Evolutionary conservation across 2,329 filamentous ascomycete genomes (phyloP), one percentile per base, ranked within the genome.

Genomic region (Onygenales sp.): DNA sequence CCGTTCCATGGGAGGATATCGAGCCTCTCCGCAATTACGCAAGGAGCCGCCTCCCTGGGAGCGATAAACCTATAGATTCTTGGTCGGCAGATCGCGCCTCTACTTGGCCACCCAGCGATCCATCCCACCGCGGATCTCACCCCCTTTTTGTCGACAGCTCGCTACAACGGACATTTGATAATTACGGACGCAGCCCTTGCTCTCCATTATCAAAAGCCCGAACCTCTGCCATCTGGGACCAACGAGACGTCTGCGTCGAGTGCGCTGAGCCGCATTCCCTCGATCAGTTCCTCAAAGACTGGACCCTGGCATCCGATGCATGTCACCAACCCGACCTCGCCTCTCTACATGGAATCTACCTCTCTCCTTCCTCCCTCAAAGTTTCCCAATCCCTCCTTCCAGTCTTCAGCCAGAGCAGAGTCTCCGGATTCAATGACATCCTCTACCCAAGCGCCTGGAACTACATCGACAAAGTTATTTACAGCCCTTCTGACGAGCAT

Each of bases 271-370:
- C 79, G 0, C 86, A 91, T 62, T 86, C 86, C 0, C 71, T 80
- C 14, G 83, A 81, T 2, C 82, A 83, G 21, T 86, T 88, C 61
- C 70, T 89, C 5, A 72, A 75, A 4, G 76, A 87, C 60, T 91
- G 86, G 83, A 74, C 77, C 1, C 65, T 77, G 7, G 81, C 85
- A 5, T 77, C 83, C 5, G 79, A 88, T 46, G 77, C 85, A 32
- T 94, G 89, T 64, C 80, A 86, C 55, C 88, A 93, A 63, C 85
- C 89, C 1, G 89, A 93, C 58, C 73, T 92, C 35, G 79, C 82
- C 32, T 77, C 84, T 56, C 75, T 92, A 1, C 87, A 92, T 61
- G 85, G 87, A 43, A 82, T 92, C 62, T 82, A 87, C 64, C 75
- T 87, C 42, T 82, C 80, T 0, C 80, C 85, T 0, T 79, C 85